Percentiles rank a stretch among this genome's conserved stretches.
Conservation (phyloP, 495 filamentous ascomycete genomes). For the Penicillium crystallinum region DNA sequence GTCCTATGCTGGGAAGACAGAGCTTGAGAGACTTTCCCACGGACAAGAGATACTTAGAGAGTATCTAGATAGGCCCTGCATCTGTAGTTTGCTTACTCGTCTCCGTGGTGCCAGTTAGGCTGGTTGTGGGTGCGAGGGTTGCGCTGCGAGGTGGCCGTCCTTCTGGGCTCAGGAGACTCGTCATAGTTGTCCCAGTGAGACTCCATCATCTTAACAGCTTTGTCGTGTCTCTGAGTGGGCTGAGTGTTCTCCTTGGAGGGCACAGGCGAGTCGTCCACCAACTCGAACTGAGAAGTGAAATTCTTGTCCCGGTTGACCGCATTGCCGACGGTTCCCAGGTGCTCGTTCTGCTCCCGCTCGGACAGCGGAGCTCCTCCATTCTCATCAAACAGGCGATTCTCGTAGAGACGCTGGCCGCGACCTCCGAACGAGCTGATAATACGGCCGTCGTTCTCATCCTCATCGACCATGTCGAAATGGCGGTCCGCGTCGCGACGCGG, state of each 20-base stretch:
- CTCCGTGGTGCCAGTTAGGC: constrained; percentile 22
- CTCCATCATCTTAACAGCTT: constrained; percentile 58
- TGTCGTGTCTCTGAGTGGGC: constrained; percentile 31
- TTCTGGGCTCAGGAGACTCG: constrained; percentile 38
- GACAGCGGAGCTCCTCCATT: constrained; percentile 31
- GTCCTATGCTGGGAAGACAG: constrained; percentile 28
- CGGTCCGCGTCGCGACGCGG: constrained; percentile 71
- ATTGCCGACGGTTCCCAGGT: constrained; percentile 59
- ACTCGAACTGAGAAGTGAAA: constrained; percentile 66
- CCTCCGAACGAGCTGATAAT: constrained; percentile 48
- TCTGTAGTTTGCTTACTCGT: constrained; percentile 7
- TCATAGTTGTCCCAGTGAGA: constrained; percentile 61
- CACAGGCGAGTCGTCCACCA: constrained; percentile 58
- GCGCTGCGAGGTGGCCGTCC: constrained; percentile 17
- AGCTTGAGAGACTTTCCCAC: constrained; percentile 15
- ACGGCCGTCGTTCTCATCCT: constrained; percentile 25
- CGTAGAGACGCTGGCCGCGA: constrained; percentile 66
- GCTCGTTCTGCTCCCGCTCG: constrained; percentile 26
- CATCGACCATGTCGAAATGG: constrained; percentile 70
- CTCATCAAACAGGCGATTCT: constrained; percentile 64
- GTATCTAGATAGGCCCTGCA: background rate
- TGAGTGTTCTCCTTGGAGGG: constrained; percentile 49
- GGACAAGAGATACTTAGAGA: background rate
- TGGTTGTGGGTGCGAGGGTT: constrained; percentile 21
- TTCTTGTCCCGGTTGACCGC: constrained; percentile 62